phyloP scores from a whole-genome alignment of 192 early-diverging fungal genomes.

The Coemansia sp. region DNA sequence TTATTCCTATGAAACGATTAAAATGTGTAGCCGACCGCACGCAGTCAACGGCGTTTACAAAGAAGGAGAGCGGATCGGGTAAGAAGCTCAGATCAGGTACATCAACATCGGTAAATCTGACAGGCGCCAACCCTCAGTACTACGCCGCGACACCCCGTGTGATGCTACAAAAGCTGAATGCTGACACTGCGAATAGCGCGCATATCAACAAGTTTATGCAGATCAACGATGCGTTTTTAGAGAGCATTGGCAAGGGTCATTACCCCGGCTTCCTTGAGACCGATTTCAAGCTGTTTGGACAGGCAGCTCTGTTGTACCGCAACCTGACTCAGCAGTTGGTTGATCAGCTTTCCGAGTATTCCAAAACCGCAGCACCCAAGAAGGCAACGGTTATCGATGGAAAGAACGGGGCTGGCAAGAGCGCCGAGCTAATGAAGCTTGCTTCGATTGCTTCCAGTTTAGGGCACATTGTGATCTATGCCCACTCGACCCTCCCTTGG shows the following conservation, averaged over 20 bases:
- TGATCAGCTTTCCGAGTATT: conserved; percentile 13
- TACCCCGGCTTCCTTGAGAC: conserved; percentile 30
- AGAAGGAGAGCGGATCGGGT: conserved; percentile 8
- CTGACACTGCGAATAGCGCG: conserved; percentile 15
- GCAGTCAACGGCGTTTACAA: conserved; percentile 38
- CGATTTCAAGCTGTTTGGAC: conserved; percentile 47
- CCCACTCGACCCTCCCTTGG: conserved; percentile 26
- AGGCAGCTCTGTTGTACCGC: conserved; percentile 45
- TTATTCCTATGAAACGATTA: neutral
- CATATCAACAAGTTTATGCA: conserved; percentile 27
- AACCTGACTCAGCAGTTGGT: conserved; percentile 27
- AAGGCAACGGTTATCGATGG: conserved; percentile 37
- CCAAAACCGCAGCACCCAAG: conserved; percentile 9
- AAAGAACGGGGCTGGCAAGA: conserved; percentile 37
- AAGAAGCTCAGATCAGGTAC: conserved; percentile 30
- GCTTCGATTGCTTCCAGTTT: conserved; percentile 31
- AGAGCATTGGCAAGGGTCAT: conserved; percentile 23
- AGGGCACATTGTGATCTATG: conserved; percentile 39
- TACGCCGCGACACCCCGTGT: conserved; percentile 13
- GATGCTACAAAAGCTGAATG: conserved; percentile 11
- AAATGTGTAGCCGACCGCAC: conserved; percentile 31
- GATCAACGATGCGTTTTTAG: conserved; percentile 21
- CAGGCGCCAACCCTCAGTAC: conserved; percentile 32
- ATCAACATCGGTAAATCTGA: conserved; percentile 34
- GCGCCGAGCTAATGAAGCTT: conserved; percentile 46